Base-by-base conservation (phyloP, 192 early-diverging fungal species). In the Coemansia sp. region DNA sequence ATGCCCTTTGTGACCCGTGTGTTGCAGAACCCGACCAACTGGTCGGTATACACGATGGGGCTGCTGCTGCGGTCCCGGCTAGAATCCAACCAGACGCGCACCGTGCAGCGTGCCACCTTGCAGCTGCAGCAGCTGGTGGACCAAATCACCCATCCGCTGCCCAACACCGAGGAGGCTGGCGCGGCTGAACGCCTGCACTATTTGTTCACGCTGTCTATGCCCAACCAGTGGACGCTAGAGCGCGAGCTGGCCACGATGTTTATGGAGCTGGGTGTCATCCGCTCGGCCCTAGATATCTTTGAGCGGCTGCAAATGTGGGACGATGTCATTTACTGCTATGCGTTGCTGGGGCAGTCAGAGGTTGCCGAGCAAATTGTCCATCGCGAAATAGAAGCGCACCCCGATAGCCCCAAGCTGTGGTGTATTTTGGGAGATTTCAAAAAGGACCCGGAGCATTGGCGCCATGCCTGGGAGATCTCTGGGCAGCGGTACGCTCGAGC, bases 121-220 rank as follows among this genome's bases (percentile, higher is more conserved):
- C 97, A 99, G 71, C 71, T 99, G 20, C 94, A 99, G 75, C 89
- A 92, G 6, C 72, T 99, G n/a, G 97, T 99, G 0, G 94, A 99
- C 63, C 97, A 99, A 74, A 84, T 91, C 61, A 74, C 79, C 32
- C 77, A 57, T 11, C 67, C 65, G 50, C 58, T 62, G 36, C 78
- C 78, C 0, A 44, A 46, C 5, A 36, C 23, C 2, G 30, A 63
- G 5, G 76, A 79, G 55, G 76, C 76, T 12, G 64, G 67, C 3
- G 53, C 60, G 8, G 58, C 53, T n/a, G 93, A 96, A 62, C 83
- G 97, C 10, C 73, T 96, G 75, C 78, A 71, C 14, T 87, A 90
- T 53, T 83, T 97, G 62, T 93, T 85, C 45, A 83, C 86, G 1
- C 69, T 97, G 20, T 44, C 82, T 40, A 53, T 97, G 16, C 97